Base-by-base conservation (phyloP, 1,139 yeast species). In the Yamadazyma epiphylla region DNA sequence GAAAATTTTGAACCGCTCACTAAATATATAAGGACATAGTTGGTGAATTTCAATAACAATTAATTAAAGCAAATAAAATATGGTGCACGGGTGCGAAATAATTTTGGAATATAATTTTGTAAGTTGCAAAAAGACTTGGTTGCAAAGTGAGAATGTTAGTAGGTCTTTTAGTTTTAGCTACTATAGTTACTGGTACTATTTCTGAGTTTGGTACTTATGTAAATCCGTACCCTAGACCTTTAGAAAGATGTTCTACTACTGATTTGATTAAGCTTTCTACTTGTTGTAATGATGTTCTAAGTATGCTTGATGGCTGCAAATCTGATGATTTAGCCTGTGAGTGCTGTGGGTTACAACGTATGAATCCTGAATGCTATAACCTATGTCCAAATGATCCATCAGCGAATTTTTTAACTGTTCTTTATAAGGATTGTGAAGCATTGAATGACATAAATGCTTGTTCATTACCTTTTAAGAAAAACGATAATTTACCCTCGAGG, bases 301-400 rank as follows among this genome's bases (percentile, higher is more conserved):
- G 57, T 24, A 64, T 55, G 37, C 53, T 72, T 28, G 74, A 70
- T 39, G 65, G 58, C 31, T 73, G 79, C 39, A 65, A 66, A 42
- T 66, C 76, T 3, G 70, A 68, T 41, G 78, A 72, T 48, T 53
- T 69, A 40, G 76, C 76, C 2, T 73, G 78, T 48, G 77, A 71
- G 39, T 72, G 79, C 42, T 71, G 77, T 51, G 77, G 77, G 7
- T 51, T 73, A 24, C 77, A 71, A 44, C 61, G 65, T 33, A 59
- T 71, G 51, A 55, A 62, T 22, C 55, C 52, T 28, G 60, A 59
- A 22, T 71, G 78, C 45, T 70, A 64, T 43, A 64, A 61, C 13
- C 49, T 71, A 33, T 72, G 77, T 43, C 74, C 74, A 13, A 70
- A 69, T 23, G 64, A 69, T 32, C 71, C 70, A 2, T 59, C 70